Base-by-base conservation (phyloP, 176 grass and related monocot species). In the Raddia guianensis region DNA sequence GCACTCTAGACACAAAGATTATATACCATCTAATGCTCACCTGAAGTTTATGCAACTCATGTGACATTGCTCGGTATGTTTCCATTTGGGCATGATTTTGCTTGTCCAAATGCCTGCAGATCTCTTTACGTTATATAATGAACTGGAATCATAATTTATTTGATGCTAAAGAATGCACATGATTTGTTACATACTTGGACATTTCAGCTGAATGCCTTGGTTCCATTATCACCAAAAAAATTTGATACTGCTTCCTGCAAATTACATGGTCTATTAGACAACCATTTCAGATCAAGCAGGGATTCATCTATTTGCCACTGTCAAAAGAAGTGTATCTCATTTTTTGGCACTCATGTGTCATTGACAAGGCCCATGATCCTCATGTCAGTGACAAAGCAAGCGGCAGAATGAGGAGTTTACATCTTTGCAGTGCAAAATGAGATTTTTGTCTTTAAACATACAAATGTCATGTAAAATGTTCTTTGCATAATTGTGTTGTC, bases 31-130 rank as follows among this genome's bases (percentile, higher is more conserved):
- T 43, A 47, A 44, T 37, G 49, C 27, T 67, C 57, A 95, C 92
- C 92, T 95, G 86, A 69, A 95, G 82, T 77, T 72, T 80, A 81
- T 91, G 88, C 70, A 93, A 83, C 60, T 91, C 92, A 86, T 93
- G 90, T 19, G 92, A 93, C 84, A 93, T 93, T 76, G 74, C 60
- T 12, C 84, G 78, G 64, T 95, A 95, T 58, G 82, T 79, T 84
- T 88, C 90, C 78, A 89, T 86, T 54, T 95, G 79, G 61, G 82
- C 68, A 78, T 93, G 84, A 82, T 72, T 87, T 87, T 98, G 92
- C 87, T 93, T 98, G 71, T 93, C 86, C 57, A 98, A 74, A 91
- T 98, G 90, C 72, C 88, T 95, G 66, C 59, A 83, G 21, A 87
- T 48, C 43, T 13, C 66, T 68, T 21, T 74, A 76, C 40, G 66